Evolutionary conservation across 768 basidiomycete genomes (phyloP).

Genomic region (Clitopilus passeckerianus): DNA sequence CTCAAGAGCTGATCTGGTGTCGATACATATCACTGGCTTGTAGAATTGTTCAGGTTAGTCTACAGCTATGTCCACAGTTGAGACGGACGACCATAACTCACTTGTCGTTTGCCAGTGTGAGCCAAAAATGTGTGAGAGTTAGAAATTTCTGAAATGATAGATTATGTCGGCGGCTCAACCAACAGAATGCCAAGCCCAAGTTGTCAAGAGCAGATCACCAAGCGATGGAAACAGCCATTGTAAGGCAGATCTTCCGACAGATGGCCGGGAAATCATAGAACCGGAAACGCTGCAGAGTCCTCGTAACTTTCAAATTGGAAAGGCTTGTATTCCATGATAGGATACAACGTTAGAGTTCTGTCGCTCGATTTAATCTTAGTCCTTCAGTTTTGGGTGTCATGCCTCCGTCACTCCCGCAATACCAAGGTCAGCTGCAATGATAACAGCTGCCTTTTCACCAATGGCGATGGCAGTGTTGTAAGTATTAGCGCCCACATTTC

Average conservation of each 20-base stretch:
- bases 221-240: no score
- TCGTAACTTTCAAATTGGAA: not conserved
- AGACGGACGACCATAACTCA: no score
- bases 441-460: slow-evolving; percentile 58
- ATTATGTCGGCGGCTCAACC: no score
- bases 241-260: not conserved
- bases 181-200: not conserved
- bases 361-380: not conserved
- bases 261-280: not conserved
- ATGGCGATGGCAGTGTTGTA: slow-evolving; percentile 40
- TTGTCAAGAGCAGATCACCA: no score
- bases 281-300: no score
- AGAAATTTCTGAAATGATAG: no score
- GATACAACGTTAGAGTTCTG: not conserved
- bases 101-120: no score
- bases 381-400: not conserved
- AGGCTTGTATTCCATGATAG: not conserved
- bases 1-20: no score
- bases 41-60: no score
- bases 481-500: slow-evolving; percentile 36
- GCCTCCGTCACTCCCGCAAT: slow-evolving; percentile 13
- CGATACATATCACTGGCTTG: no score
- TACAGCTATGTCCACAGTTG: no score
- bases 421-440: slow-evolving; percentile 53
- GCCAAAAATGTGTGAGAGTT: no score